Conservation (phyloP, 805 yeast genomes). For the Saccharomycopsis fodiens region DNA sequence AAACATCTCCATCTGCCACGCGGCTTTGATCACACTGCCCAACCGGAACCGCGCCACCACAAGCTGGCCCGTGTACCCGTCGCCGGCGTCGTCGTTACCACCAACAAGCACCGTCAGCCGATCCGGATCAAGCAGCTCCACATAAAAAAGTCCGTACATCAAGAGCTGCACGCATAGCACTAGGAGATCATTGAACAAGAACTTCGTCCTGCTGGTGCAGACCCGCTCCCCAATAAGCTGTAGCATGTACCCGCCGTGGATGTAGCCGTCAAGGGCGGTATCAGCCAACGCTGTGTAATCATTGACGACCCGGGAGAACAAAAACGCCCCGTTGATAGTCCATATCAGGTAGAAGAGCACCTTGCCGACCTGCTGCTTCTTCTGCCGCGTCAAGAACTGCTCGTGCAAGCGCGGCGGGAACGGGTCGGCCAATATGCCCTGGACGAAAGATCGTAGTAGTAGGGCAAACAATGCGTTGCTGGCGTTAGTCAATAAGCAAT, state of each 20-base stretch:
- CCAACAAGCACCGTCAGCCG: neutral
- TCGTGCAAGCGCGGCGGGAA: slow-evolving; percentile 30
- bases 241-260: slow-evolving; percentile 33
- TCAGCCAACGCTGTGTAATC: slow-evolving; percentile 22
- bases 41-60: neutral
- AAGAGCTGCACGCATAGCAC: slow-evolving; percentile 27
- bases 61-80: slow-evolving; percentile 11
- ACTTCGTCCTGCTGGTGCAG: slow-evolving; percentile 25
- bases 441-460: slow-evolving; percentile 28
- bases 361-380: slow-evolving; percentile 26
- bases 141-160: slow-evolving; percentile 25
- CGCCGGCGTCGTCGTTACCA: slow-evolving; percentile 3
- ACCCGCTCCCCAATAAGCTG: slow-evolving; percentile 42
- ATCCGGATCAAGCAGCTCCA: slow-evolving; percentile 22
- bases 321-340: slow-evolving; percentile 23
- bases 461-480: slow-evolving; percentile 27
- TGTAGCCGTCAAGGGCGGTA: slow-evolving; percentile 23
- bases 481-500: no score
- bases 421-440: slow-evolving; percentile 33
- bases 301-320: slow-evolving; percentile 29
- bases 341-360: slow-evolving; percentile 26
- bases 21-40: neutral
- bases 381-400: slow-evolving; percentile 20
- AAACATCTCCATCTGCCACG: neutral
- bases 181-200: slow-evolving; percentile 27